These are phyloP conservation scores for Lecanicillium sp. DNA, from an alignment of 2,329 filamentous ascomycete genomes.

Conservation along the genomic window DNA sequence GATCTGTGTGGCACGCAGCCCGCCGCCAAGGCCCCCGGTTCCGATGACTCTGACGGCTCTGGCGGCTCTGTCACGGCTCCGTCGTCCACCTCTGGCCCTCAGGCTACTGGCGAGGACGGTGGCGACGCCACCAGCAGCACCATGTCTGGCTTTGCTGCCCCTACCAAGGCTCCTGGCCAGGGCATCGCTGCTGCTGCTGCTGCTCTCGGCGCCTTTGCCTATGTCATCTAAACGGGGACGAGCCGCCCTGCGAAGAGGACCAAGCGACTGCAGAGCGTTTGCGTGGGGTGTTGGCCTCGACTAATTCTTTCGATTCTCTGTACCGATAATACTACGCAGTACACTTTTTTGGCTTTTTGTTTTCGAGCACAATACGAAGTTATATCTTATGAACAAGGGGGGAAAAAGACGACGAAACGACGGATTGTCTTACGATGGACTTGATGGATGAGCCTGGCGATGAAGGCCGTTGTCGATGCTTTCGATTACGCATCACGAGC, in stretches of 20 bases:
- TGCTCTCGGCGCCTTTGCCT: slow-evolving; percentile 44
- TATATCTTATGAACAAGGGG: slow-evolving; percentile 6
- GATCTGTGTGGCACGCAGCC: slow-evolving; percentile 35
- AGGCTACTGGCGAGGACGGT: slow-evolving; percentile 14
- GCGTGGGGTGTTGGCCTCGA: too few species aligned
- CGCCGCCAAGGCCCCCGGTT: slow-evolving; percentile 25
- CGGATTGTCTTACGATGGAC: too few species aligned
- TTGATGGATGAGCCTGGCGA: too few species aligned
- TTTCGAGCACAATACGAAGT: slow-evolving; percentile 3
- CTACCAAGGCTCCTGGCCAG: slow-evolving; percentile 33
- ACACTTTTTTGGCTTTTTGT: slow-evolving; percentile 15
- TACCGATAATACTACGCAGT: slow-evolving; percentile 22
- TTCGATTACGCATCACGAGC: too few species aligned
- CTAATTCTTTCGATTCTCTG: slow-evolving; percentile 20
- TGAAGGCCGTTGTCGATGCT: too few species aligned
- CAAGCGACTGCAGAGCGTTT: too few species aligned
- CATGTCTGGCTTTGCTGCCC: slow-evolving; percentile 25
- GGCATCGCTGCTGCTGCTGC: slow-evolving; percentile 38
- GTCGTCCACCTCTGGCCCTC: slow-evolving; percentile 17
- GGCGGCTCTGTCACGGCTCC: slow-evolving; percentile 15
- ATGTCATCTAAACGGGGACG: slow-evolving; percentile 31
- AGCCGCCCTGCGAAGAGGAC: too few species aligned
- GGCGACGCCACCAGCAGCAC: slow-evolving; percentile 28
- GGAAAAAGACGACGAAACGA: neutral
- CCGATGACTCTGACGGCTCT: slow-evolving; percentile 11